Percentiles rank a stretch among this genome's conserved stretches.
phyloP scores from a whole-genome alignment of 2,329 filamentous ascomycete species.

The Albophoma yamanashiensis region DNA sequence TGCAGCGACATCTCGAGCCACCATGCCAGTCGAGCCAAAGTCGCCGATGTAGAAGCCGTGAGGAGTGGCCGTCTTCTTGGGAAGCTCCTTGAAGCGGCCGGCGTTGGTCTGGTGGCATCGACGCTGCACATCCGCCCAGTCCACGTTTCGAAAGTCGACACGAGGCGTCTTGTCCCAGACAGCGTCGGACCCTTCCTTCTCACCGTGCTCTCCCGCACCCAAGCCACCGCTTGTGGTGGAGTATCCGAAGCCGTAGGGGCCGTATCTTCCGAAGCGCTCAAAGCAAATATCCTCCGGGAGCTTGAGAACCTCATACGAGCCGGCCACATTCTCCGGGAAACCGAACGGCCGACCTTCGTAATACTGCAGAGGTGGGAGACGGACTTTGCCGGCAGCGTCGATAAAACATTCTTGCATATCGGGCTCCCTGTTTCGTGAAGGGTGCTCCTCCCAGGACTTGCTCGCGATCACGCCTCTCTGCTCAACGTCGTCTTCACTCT shows the following conservation, averaged over 20 bases:
- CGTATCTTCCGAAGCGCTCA: conserved; percentile 79
- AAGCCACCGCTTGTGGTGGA: conserved; percentile 66
- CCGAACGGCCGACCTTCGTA: conserved; percentile 71
- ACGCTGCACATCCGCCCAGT: conserved; percentile 71
- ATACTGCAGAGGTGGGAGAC: conserved; percentile 59
- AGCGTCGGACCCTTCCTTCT: conserved; percentile 67
- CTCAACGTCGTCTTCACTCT: neutral
- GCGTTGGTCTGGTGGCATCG: conserved; percentile 63
- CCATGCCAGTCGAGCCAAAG: neutral
- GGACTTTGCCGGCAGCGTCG: conserved; percentile 53
- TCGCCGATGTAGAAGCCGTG: conserved; percentile 38
- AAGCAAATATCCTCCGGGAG: conserved; percentile 84
- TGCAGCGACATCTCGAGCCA: neutral
- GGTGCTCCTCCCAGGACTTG: conserved; percentile 22
- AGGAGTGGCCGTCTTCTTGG: conserved; percentile 25
- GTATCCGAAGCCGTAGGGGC: conserved; percentile 86
- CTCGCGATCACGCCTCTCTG: conserved; percentile 16
- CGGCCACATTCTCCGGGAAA: conserved; percentile 74
- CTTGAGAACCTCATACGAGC: conserved; percentile 74
- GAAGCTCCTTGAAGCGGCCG: conserved; percentile 51
- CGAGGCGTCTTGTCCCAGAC: conserved; percentile 64
- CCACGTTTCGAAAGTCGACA: conserved; percentile 66
- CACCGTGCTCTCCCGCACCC: conserved; percentile 76
- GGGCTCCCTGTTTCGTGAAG: conserved; percentile 28
- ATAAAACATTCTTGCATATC: conserved; percentile 68